These are phyloP conservation scores for Logfia minima DNA, from an alignment of 129 eudicot species.

Conservation along the genomic window DNA sequence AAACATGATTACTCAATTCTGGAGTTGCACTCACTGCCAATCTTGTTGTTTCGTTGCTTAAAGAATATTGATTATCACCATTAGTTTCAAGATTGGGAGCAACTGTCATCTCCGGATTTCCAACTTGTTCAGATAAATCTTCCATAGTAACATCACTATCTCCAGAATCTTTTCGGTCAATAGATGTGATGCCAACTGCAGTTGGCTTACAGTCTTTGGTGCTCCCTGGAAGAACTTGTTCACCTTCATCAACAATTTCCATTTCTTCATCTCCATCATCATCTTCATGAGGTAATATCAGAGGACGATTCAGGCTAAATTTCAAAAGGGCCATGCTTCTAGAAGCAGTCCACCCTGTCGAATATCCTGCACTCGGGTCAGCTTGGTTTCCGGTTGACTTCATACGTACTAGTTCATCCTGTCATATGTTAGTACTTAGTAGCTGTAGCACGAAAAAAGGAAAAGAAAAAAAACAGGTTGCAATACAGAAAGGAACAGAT, in stretches of 20 bases:
- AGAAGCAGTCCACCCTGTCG: slow-evolving; percentile 80
- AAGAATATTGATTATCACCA: slow-evolving; percentile 24
- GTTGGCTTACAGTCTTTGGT: background rate
- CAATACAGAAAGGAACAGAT: background rate
- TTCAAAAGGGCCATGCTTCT: slow-evolving; percentile 78
- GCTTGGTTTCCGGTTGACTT: slow-evolving; percentile 57
- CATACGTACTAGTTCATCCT: slow-evolving; percentile 82
- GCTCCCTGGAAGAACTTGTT: slow-evolving; percentile 10
- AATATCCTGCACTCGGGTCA: slow-evolving; percentile 52
- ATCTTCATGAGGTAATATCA: slow-evolving; percentile 61
- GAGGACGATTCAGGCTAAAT: slow-evolving; percentile 78
- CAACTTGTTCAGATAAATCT: slow-evolving; percentile 43
- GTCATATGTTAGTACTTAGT: slow-evolving; percentile 25
- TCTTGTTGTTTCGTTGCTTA: background rate
- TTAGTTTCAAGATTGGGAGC: slow-evolving; percentile 17
- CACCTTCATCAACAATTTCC: slow-evolving; percentile 79
- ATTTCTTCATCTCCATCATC: slow-evolving; percentile 92
- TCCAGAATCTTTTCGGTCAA: slow-evolving; percentile 35
- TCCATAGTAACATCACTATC: slow-evolving; percentile 66
- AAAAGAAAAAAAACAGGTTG: background rate
- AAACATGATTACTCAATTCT: background rate
- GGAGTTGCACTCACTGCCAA: too few relatives aligned
- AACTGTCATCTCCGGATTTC: slow-evolving; percentile 24
- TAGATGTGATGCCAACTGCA: background rate
- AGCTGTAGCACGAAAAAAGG: background rate